Evolutionary conservation across 352 stramenopile species (phyloP), one percentile per base, ranked within the genome.

Genomic region (Phytophthora lateralis): DNA sequence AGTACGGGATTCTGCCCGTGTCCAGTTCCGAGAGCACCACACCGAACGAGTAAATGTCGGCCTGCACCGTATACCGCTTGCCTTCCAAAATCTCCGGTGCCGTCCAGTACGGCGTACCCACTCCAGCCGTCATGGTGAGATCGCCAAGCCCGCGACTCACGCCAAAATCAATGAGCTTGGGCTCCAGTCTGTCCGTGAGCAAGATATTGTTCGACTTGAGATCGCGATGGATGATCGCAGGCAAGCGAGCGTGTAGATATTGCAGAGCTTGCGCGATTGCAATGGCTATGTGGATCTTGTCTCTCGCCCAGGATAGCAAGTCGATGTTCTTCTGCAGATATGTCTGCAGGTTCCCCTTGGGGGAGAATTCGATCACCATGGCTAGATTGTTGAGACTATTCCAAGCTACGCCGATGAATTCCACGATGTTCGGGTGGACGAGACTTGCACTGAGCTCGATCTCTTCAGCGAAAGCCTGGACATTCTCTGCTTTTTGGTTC

Each of bases 111-210:
- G 82, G 76, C 12, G 87, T 96, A 5, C 88, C 88, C 17, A 91
- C 89, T 20, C 90, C 83, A 3, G 83, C 41, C 80, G 76, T 71
- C 90, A 84, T 48, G 47, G 54, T 63, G 30, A 46, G 17, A 37
- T 69, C 61, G 2, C 55, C 32, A 15, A 43, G 15, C 14, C 30
- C 53, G 4, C 61, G 84, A 20, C 66, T 82, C 63, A 91, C 63
- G 45, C 88, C 89, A 67, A 97, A 96, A 68, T 97, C 87, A 24
- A 82, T 91, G 27, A 96, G 54, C 26, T 89, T 83, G 18, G 91
- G 74, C 30, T 90, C 71, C 0, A 89, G 79, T 15, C 69, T 32
- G 6, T 55, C 72, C 20, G 90, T 89, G 34, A 96, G 71, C 38
- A 96, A 57, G 27, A 96, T 74, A 58, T 96, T 96, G 63, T 47